Evolutionary conservation across 2,329 filamentous ascomycete genomes (phyloP).

Genomic region (Mycocentrospora acerina): DNA sequence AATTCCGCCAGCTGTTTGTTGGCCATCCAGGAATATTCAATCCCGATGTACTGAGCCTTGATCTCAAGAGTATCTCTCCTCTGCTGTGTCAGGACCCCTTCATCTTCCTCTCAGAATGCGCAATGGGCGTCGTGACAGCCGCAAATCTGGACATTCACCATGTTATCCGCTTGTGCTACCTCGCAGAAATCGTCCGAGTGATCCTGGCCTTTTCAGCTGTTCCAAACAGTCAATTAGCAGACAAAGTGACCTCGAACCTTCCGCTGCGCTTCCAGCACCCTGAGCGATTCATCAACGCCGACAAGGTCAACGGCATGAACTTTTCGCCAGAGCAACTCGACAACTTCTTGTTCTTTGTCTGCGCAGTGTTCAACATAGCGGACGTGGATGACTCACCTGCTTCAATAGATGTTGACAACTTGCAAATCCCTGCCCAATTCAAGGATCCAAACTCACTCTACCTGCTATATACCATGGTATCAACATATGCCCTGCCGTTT

Average conservation of each 20-base stretch:
- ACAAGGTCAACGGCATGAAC: slow-evolving; percentile 23
- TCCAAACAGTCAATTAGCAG: slow-evolving; percentile 7
- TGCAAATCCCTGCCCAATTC: slow-evolving; percentile 24
- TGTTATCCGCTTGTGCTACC: slow-evolving; percentile 80
- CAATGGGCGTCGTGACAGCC: slow-evolving; percentile 68
- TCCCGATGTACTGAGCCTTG: slow-evolving; percentile 40
- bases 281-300: slow-evolving; percentile 28
- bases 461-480: slow-evolving; percentile 52
- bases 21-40: slow-evolving; percentile 49
- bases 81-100: slow-evolving; percentile 72
- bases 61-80: slow-evolving; percentile 50
- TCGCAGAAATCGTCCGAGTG: slow-evolving; percentile 87
- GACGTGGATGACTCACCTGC: slow-evolving; percentile 25
- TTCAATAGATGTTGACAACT: slow-evolving; percentile 26
- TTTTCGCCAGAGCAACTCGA: slow-evolving; percentile 31
- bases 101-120: slow-evolving; percentile 77
- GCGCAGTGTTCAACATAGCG: slow-evolving; percentile 32
- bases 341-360: slow-evolving; percentile 35
- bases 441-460: slow-evolving; percentile 35
- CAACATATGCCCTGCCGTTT: slow-evolving; percentile 86
- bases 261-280: slow-evolving; percentile 10
- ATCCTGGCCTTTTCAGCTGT: slow-evolving; percentile 55
- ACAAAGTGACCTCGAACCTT: slow-evolving; percentile 3
- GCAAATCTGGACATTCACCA: slow-evolving; percentile 75
- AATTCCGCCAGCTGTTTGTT: slow-evolving; percentile 75